Percentiles rank a stretch among this genome's conserved stretches.
Conservation (phyloP, 805 yeast genomes). For the Vanderwaltozyma polyspora region DNA sequence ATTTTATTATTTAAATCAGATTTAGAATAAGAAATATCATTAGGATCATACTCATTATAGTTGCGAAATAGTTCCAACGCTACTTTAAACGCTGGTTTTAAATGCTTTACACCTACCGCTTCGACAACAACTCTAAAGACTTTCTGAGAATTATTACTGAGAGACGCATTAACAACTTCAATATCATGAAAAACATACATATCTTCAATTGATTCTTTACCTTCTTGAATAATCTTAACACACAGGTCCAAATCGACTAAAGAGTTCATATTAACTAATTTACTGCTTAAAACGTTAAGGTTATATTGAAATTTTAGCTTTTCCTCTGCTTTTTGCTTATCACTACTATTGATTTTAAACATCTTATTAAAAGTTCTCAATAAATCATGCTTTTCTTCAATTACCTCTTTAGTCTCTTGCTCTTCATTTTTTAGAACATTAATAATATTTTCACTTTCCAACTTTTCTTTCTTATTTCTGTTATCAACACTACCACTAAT, state of each 20-base stretch:
- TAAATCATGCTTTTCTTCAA: conserved; percentile 40
- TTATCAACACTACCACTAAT: not conserved
- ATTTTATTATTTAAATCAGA: too few species aligned
- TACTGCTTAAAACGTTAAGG: conserved; percentile 63
- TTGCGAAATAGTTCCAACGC: conserved; percentile 61
- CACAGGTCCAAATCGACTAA: conserved; percentile 76
- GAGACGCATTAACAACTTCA: conserved; percentile 16
- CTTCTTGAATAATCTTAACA: conserved; percentile 55
- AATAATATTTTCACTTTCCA: conserved; percentile 30
- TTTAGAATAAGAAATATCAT: too few species aligned
- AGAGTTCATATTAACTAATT: conserved; percentile 63
- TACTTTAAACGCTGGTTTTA: conserved; percentile 73
- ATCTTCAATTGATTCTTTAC: conserved; percentile 52
- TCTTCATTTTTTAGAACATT: not conserved
- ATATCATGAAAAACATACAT: conserved; percentile 36
- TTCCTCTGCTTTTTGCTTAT: conserved; percentile 56
- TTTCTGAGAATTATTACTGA: too few species aligned
- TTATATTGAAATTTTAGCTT: too few species aligned
- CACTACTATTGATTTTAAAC: conserved; percentile 32
- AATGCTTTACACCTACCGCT: conserved; percentile 62
- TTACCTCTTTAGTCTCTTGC: not conserved
- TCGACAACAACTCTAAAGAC: too few species aligned
- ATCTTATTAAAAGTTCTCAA: conserved; percentile 55
- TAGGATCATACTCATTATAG: conserved; percentile 45
- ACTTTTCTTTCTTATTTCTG: conserved; percentile 23